Evolutionary conservation across 2,329 filamentous ascomycete species (phyloP), one percentile per base, ranked within the genome.

Genomic region (Ophiostoma sp.): DNA sequence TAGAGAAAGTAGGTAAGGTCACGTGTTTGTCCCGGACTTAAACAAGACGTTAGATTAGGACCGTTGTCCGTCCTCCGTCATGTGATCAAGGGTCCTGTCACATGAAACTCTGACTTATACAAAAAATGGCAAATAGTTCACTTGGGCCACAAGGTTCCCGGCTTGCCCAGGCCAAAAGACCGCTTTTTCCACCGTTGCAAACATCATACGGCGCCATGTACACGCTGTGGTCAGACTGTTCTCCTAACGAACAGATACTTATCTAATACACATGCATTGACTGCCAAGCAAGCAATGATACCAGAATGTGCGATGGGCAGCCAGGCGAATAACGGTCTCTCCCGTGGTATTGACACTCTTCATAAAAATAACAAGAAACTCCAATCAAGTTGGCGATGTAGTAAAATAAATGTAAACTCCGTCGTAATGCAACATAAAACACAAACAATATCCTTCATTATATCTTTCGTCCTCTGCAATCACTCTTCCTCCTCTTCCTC

Each of bases 401-500:
- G 33, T 8, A 64, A 39, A 39, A 13, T 6, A 65, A 39, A n/a
- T 23, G 35, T 39, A 39, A 65, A 65, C 33, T 31, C 57, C 57
- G 57, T 33, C 17, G 10, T 3, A 65, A 39, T 65, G 33, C 33
- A 65, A 39, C 35, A 23, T 6, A 41, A 39, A 65, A 39, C 15
- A 23, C 11, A 31, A 33, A 33, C 27, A 62, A 15, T 7, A 17
- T 31, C 57, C 4, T 5, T 5, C 11, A 41, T 41, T 15, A 41
- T 15, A 41, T 41, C 39, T 31, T 31, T 31, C 27, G 27, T 31
- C 27, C 1, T 31, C 27, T 31, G 27, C 27, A n/a, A 20, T 20
- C 64, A 67, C 41, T 52, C 72, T 48, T 89, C 87, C 57, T 86
- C 84, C 72, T 87, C 85, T 77, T 92, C 90, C 75, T 90, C 88